Evolutionary conservation across 2,329 filamentous ascomycete species (phyloP).

Genomic region (Rugonectria rugulosa): DNA sequence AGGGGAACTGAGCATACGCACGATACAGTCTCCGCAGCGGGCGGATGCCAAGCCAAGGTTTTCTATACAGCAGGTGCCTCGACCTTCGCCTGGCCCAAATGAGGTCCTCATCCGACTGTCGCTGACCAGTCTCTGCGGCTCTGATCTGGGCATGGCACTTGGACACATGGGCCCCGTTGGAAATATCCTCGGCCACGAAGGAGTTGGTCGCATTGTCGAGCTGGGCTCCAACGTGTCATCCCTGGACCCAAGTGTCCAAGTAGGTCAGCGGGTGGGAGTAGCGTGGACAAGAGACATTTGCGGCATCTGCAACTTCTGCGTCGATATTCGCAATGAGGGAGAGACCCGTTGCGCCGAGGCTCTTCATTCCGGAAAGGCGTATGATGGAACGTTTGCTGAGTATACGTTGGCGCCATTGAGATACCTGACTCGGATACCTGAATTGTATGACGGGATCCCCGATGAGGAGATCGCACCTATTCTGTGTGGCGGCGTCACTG

Average conservation of each 20-base stretch:
- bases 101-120: conserved; percentile 45
- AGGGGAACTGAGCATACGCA: too few species aligned
- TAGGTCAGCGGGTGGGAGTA: conserved; percentile 49
- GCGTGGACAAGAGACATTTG: conserved; percentile 41
- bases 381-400: conserved; percentile 4
- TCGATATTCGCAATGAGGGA: background rate
- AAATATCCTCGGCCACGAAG: conserved; percentile 53
- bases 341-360: conserved; percentile 11
- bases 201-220: conserved; percentile 49
- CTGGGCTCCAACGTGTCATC: conserved; percentile 45
- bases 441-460: background rate
- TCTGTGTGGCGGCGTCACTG: conserved; percentile 15
- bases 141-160: conserved; percentile 47
- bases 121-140: conserved; percentile 49
- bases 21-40: conserved; percentile 20
- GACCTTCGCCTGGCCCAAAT: conserved; percentile 29
- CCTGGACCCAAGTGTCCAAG: conserved; percentile 30
- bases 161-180: conserved; percentile 47
- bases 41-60: conserved; percentile 13
- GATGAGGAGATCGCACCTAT: conserved; percentile 5
- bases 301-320: conserved; percentile 6
- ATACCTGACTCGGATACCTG: conserved; percentile 1
- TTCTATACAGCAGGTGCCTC: background rate
- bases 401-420: conserved; percentile 11
- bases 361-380: background rate